These are phyloP conservation scores for Neoboletus magnificus DNA, from an alignment of 768 basidiomycete species.

Conservation along the genomic window DNA sequence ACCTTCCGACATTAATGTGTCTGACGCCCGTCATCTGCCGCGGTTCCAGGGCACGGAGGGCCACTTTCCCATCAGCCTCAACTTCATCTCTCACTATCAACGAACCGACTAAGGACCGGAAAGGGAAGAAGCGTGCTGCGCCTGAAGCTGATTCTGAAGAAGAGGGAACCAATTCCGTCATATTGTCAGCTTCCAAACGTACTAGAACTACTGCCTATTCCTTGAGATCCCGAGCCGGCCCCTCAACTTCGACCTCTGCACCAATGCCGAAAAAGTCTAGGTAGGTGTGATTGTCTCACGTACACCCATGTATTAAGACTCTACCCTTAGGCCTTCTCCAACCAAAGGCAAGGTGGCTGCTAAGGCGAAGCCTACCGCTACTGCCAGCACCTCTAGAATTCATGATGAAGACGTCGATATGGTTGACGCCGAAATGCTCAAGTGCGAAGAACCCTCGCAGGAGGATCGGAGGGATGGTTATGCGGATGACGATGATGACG, in stretches of 20 bases:
- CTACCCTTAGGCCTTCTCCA: constrained; percentile 40
- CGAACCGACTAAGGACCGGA: constrained; percentile 71
- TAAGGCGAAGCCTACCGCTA: constrained; percentile 55
- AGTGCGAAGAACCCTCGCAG: constrained; percentile 41
- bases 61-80: constrained; percentile 41
- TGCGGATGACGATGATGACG: constrained; percentile 40
- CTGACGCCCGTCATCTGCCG: constrained; percentile 31
- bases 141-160: constrained; percentile 69
- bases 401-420: constrained; percentile 77
- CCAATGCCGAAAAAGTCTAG: constrained; percentile 78
- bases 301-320: constrained; percentile 11
- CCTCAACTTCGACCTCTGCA: constrained; percentile 38
- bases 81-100: constrained; percentile 59
- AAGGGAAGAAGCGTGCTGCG: constrained; percentile 91
- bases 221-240: constrained; percentile 56
- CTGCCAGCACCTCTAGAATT: constrained; percentile 59
- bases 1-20: constrained; percentile 21
- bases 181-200: constrained; percentile 58
- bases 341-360: constrained; percentile 58
- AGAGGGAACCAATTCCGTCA: constrained; percentile 46
- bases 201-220: constrained; percentile 60
- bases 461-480: constrained; percentile 46
- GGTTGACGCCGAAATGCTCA: constrained; percentile 58
- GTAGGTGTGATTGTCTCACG: constrained; percentile 34
- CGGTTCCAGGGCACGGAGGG: constrained; percentile 55